Evolutionary conservation across 345 rosid genomes (phyloP), one percentile per base, ranked within the genome.

Genomic region (Iberis pinnata): DNA sequence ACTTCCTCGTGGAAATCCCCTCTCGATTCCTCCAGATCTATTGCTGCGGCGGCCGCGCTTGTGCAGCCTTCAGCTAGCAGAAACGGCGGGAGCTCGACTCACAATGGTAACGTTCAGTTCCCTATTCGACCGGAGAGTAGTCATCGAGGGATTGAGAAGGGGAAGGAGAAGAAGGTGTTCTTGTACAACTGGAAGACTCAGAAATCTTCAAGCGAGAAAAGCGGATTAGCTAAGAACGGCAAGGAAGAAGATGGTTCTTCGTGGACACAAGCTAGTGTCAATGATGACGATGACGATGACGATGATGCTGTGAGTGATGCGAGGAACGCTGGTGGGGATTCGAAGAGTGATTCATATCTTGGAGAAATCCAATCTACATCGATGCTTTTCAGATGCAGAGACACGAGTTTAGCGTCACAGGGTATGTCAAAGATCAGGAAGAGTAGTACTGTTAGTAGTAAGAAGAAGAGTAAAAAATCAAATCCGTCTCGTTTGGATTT

Each of bases 1-100:
- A 70, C 82, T 44, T 82, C 93, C 50, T 84, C 96, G 0, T 82
- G 88, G 84, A 82, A 74, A 70, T 84, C 94, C 1, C 85, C 90
- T 45, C 79, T 80, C 22, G 64, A 65, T 59, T 74, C 89, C 16
- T 80, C 95, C 52, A 80, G 89, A 77, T 84, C 89, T 75, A 66
- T 50, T 6, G 77, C 61, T 1, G 77, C 59, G 3, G 52, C 64
- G 0, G 77, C 59, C 2, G 52, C 64, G 0, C 25, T 46, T 49
- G 17, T 71, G 4, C 61, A 71, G 18, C 4, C 8, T 38, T 69
- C 70, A 49, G 48, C 44, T 14, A 57, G 46, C 22, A 50, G 66
- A 53, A 75, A 58, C 52, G 55, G 45, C 15, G 58, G 43, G 37
- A 43, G 61, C 43, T 64, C 40, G 20, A 64, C 62, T 44, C 58